Percentiles rank a stretch among this genome's conserved stretches.
These are phyloP conservation scores for Rhododendron kiyosumense DNA, from an alignment of 148 eudicot genomes.

Conservation along the genomic window DNA sequence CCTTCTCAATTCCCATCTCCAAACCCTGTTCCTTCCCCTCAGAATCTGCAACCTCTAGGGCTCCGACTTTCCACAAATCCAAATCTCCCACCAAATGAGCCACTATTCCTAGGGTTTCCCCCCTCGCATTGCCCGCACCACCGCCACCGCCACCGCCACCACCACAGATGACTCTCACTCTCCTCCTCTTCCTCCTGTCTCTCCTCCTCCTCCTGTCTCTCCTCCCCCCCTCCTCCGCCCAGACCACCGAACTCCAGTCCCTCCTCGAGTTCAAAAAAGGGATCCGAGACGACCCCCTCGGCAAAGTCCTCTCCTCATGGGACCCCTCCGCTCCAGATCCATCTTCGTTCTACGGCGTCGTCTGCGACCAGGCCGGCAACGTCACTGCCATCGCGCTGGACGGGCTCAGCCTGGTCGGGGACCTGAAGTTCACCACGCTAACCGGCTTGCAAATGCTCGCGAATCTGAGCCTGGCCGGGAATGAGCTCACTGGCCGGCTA, in stretches of 20 bases:
- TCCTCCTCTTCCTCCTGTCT: too few species aligned
- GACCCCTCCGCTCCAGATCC: conserved; percentile 27
- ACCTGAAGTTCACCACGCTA: conserved; percentile 62
- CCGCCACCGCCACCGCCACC: not conserved
- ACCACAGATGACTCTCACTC: not conserved
- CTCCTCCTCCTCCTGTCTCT: not conserved
- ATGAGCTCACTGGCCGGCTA: conserved; percentile 53
- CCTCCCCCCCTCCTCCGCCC: not conserved
- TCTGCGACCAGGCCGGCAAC: conserved; percentile 34
- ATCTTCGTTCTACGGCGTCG: conserved; percentile 50
- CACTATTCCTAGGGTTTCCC: not conserved
- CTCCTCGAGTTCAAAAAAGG: conserved; percentile 80
- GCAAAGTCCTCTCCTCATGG: conserved; percentile 46
- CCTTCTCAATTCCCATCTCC: not conserved
- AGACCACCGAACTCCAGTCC: not conserved
- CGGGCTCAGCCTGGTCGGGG: conserved; percentile 51
- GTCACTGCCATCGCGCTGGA: conserved; percentile 52
- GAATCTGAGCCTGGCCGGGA: conserved; percentile 60
- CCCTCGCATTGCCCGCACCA: not conserved
- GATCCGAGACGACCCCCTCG: conserved; percentile 50
- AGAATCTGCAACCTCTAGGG: not conserved
- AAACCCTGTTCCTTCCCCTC: too few species aligned
- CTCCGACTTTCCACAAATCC: not conserved
- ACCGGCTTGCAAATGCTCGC: conserved; percentile 32
- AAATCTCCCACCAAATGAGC: not conserved